Base-by-base conservation (phyloP, 164 flowering plant genomes). In the Magnolia changhungtana region DNA sequence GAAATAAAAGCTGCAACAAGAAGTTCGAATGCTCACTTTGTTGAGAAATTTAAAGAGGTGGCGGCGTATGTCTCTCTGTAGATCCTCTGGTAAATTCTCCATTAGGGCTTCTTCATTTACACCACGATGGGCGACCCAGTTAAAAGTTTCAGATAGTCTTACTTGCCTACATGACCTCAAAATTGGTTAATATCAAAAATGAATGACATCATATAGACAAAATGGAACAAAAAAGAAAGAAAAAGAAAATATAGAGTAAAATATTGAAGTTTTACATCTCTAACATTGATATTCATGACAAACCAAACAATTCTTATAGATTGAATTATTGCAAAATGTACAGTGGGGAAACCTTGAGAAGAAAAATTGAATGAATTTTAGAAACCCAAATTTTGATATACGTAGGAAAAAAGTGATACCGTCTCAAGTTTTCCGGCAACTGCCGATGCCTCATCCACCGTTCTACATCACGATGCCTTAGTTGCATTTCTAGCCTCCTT, bases 71-170 rank as follows among this genome's bases (percentile, higher is more conserved):
- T 94, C 91, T 82, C 87, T 88, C 80, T 91, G 98, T 52, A 94
- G 88, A 76, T 94, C 95, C 77, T 94, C 98, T 8, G 97, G 96
- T 71, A 94, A 75, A 75, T 86, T 88, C 76, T 84, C 91, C 74
- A 92, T 49, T 37, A 92, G 84, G 69, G 78, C 67, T 80, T 89
- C 96, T 88, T 92, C 98, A 81, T 92, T 86, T 55, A 89, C 89
- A 50, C 96, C 96, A 81, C 88, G 81, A 9, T 90, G 89, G n/a
- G 93, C 93, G 76, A 89, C 89, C 98, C 98, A 94, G 58, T 78
- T 86, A 77, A 88, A 88, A 52, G 89, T 78, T 80, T 91, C 98
- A 67, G 97, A 90, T 70, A 86, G 80, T 76, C 88, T 81, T 69
- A 94, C 94, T 86, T 75, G 80, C 85, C 98, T 94, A 67, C 45